A percentile compares a stretch with the other conserved stretches of the same genome.
Conservation (phyloP, 2,329 filamentous ascomycete genomes). For the Pseudocercospora crystallina region DNA sequence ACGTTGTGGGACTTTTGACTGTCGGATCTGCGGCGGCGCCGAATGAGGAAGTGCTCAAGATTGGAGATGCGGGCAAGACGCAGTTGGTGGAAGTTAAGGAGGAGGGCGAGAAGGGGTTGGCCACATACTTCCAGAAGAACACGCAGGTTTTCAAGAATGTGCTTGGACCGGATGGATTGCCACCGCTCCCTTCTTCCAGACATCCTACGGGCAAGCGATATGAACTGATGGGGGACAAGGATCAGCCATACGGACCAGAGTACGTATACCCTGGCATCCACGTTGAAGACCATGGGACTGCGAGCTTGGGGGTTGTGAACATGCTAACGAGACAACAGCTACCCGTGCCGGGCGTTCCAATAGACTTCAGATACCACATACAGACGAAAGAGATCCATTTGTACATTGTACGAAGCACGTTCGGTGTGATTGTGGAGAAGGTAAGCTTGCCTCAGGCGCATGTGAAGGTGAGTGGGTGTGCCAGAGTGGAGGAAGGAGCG, state of each 20-base stretch:
- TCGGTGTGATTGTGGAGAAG: no score
- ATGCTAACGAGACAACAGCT: conserved; percentile 34
- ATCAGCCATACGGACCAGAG: conserved; percentile 63
- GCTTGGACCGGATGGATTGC: conserved; percentile 74
- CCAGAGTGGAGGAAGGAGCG: no score
- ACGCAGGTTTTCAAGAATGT: conserved; percentile 56
- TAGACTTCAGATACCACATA: conserved; percentile 12
- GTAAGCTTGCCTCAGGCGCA: no score
- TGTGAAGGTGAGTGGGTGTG: no score
- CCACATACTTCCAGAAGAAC: conserved; percentile 70
- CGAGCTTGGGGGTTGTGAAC: no score
- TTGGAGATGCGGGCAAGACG: conserved; percentile 71
- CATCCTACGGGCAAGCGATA: conserved; percentile 64
- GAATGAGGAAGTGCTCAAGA: conserved; percentile 72
- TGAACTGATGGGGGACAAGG: conserved; percentile 68
- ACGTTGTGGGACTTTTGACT: conserved; percentile 80
- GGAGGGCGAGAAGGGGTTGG: conserved; percentile 71
- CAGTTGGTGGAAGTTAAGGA: conserved; percentile 75
- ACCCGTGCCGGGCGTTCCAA: conserved; percentile 49
- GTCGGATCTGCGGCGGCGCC: conserved; percentile 80
- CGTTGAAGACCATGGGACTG: not conserved
- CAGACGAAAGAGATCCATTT: no score
- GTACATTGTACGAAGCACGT: no score
- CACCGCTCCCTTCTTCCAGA: conserved; percentile 79
- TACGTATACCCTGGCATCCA: conserved; percentile 30